Evolutionary conservation across 768 basidiomycete genomes (phyloP), one percentile per base, ranked within the genome.

Genomic region (Podaxis sp.): DNA sequence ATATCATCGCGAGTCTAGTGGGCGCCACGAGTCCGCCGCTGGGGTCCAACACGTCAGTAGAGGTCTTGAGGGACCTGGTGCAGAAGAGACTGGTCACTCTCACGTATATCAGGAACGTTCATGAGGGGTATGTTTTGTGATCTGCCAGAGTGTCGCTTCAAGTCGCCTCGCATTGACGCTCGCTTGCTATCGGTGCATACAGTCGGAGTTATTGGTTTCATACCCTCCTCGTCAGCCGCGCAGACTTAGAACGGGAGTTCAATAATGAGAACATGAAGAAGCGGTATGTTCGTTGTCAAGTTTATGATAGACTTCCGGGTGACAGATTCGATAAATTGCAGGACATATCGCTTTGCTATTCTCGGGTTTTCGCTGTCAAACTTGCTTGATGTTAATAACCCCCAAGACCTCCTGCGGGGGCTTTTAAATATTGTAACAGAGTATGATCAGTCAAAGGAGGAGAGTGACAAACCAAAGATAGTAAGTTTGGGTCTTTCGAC

Each of bases 161-260:
- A 30, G 30, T 51, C 57, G 44, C 57, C 62, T 26, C 61, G 26
- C 51, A 57, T 56, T 59, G 59, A 42, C 64, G 58, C 51, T 57
- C 55, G 40, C 39, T 49, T 36, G 49, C 30, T 48, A 36, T 52
- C 54, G 15, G 44, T 54, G 53, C 9, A 24, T 12, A 56, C 65
- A 94, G 93, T 58, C 87, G 86, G 59, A 87, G 87, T 65, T 88
- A 93, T 71, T 94, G 93, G 93, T 92, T 92, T 69, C 90, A 93
- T 72, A 95, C 94, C 12, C 87, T 95, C 67, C 82, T 91, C 70
- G 84, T 95, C 68, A 87, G 89, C 59, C 84, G 84, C 53, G 68
- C 77, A 17, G 94, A 94, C 59, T 84, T 95, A 3, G 88, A 92
- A 62, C 84, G 80, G 55, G 84, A 84, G 59, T 95, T 95, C 72